Percentiles rank a stretch among this genome's conserved stretches.
Conservation (phyloP, 345 rosid species). For the Euphorbia lathyris region DNA sequence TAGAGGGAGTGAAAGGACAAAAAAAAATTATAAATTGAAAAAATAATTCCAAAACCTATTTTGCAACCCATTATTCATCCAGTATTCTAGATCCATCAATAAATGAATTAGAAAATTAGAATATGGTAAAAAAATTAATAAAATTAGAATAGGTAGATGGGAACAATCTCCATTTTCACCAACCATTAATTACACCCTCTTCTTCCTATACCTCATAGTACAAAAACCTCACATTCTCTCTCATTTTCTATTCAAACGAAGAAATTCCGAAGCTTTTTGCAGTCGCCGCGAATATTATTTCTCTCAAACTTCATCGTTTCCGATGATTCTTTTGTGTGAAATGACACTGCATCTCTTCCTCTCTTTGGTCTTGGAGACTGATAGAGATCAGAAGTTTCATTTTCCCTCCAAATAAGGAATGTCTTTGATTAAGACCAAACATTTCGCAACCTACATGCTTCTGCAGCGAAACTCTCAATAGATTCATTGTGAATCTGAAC, state of each 20-base stretch:
- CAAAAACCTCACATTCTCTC: background rate
- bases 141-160: too few species aligned
- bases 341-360: slow-evolving; percentile 31
- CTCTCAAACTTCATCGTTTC: slow-evolving; percentile 35
- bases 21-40: too few species aligned
- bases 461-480: slow-evolving; percentile 22
- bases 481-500: slow-evolving; percentile 30
- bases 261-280: slow-evolving; percentile 57
- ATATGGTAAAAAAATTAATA: too few species aligned
- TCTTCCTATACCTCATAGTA: background rate
- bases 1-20: too few species aligned
- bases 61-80: too few species aligned
- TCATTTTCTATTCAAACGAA: slow-evolving; percentile 35
- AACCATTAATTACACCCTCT: slow-evolving; percentile 9
- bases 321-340: slow-evolving; percentile 35
- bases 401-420: slow-evolving; percentile 14
- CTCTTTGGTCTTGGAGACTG: slow-evolving; percentile 26
- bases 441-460: slow-evolving; percentile 8
- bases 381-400: slow-evolving; percentile 30
- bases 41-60: too few species aligned
- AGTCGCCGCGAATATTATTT: slow-evolving; percentile 11
- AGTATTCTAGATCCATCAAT: too few species aligned
- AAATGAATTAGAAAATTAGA: too few species aligned
- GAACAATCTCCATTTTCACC: too few species aligned
- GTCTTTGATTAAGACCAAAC: slow-evolving; percentile 24